Base-by-base conservation (phyloP, 805 yeast genomes). In the Candida succiphila region DNA sequence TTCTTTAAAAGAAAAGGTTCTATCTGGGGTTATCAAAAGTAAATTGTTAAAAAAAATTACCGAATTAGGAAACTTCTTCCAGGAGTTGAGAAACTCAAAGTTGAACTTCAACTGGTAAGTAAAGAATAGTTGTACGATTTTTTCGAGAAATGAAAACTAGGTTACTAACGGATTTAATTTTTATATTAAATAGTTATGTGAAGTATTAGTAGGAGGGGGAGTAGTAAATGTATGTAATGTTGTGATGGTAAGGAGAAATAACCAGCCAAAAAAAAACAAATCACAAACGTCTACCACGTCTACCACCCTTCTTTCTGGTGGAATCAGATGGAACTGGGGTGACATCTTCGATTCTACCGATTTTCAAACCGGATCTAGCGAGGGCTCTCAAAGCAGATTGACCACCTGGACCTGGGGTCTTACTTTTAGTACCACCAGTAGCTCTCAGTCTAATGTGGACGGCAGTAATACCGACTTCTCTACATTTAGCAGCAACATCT, bases 251-350 rank as follows among this genome's bases (percentile, higher is more conserved):
- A 19, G 14, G n/a, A n/a, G n/a, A n/a, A n/a, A n/a, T n/a, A n/a
- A n/a, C n/a, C n/a, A n/a, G n/a, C n/a, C n/a, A n/a, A n/a, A 4
- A 13, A 10, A 7, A 29, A 20, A 22, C 5, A 20, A 45, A 42
- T 55, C 51, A 57, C 44, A 88, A 82, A 84, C 99, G 87, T 82
- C 98, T 89, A 89, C 99, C 99, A 81, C 99, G 88, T 79, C 98
- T 92, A 85, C 99, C 99, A 86, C 98, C 98, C 94, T 92, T 94
- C 86, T 89, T 85, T 83, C 99, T 92, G 70, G 98, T 94, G 61
- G 97, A 88, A 73, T 92, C 99, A 56, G 98, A 92, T 70, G 99
- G 99, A 60, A 92, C 88, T 70, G 98, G 98, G 56, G 99, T 92
- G 55, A 92, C 98, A 70, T 92, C 99, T 78, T 94, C 99, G 58